These are phyloP conservation scores for Anthracocystis walkeri DNA, from an alignment of 1,284 basidiomycete species.

Conservation along the genomic window DNA sequence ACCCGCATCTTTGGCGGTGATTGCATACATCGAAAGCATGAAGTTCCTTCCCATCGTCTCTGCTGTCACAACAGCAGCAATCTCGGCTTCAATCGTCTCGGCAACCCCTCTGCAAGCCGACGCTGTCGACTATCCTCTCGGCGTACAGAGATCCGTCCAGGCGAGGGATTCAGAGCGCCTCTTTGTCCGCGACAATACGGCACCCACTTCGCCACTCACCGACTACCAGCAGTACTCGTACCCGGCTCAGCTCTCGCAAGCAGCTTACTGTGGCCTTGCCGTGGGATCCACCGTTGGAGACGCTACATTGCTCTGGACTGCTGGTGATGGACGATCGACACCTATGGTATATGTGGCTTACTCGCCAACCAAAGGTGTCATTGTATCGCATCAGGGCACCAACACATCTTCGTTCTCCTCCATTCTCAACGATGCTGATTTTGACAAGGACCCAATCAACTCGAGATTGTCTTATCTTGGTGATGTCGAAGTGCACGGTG, in stretches of 20 bases:
- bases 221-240: slow-evolving; percentile 41
- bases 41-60: slow-evolving; percentile 22
- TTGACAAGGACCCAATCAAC: slow-evolving; percentile 36
- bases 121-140: slow-evolving; percentile 16
- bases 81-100: slow-evolving; percentile 21
- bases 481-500: slow-evolving; percentile 45
- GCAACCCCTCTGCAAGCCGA: slow-evolving; percentile 17
- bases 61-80: slow-evolving; percentile 15
- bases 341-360: slow-evolving; percentile 55
- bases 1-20: no score
- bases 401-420: slow-evolving; percentile 51
- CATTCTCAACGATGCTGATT: slow-evolving; percentile 52
- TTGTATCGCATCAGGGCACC: slow-evolving; percentile 58
- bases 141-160: slow-evolving; percentile 25
- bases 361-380: slow-evolving; percentile 50
- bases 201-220: slow-evolving; percentile 27
- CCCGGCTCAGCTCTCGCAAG: slow-evolving; percentile 53
- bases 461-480: slow-evolving; percentile 44
- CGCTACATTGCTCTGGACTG: slow-evolving; percentile 50
- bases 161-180: slow-evolving; percentile 25
- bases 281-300: slow-evolving; percentile 48
- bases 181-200: slow-evolving; percentile 23
- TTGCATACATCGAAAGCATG: slow-evolving; percentile 12
- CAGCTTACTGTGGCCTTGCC: slow-evolving; percentile 45
- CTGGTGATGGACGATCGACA: slow-evolving; percentile 50